Evolutionary conservation across 306 rosid genomes (phyloP).

Genomic region (Delonix regia): DNA sequence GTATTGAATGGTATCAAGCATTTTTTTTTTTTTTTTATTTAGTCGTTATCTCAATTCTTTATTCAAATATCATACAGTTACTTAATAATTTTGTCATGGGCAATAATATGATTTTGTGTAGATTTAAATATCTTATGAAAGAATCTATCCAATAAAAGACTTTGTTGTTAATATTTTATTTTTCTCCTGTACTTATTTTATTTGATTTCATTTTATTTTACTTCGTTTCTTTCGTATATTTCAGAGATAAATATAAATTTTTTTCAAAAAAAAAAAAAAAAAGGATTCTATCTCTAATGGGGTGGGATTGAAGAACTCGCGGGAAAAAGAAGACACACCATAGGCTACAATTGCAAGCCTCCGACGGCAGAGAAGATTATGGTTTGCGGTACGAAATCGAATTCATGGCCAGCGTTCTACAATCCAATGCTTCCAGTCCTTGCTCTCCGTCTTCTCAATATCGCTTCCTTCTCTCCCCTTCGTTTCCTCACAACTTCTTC

Average conservation of each 20-base stretch:
- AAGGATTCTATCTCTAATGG: no score
- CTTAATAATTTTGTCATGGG: no score
- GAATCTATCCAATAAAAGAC: background rate
- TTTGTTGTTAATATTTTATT: background rate
- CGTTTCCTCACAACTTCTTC: slow-evolving; percentile 21
- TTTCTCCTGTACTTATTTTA: no score
- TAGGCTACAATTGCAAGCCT: background rate
- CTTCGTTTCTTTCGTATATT: background rate
- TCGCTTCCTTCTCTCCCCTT: slow-evolving; percentile 12
- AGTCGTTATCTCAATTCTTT: no score
- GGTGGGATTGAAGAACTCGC: background rate
- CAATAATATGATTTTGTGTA: no score
- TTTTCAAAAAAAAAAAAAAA: no score
- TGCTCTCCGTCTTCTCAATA: background rate
- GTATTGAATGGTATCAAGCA: no score
- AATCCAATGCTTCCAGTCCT: slow-evolving; percentile 9
- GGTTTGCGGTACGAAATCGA: slow-evolving; percentile 17
- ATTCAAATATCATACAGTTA: no score
- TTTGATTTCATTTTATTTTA: no score
- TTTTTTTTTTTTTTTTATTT: no score
- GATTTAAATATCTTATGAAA: no score
- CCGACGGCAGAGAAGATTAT: background rate
- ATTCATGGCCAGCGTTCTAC: slow-evolving; percentile 36
- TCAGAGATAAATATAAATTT: no score
- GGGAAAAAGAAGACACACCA: background rate